Percentiles rank a stretch among this genome's conserved stretches.
These are phyloP conservation scores for Kodamaea neixiangensis DNA, from an alignment of 805 yeast genomes.

Conservation along the genomic window DNA sequence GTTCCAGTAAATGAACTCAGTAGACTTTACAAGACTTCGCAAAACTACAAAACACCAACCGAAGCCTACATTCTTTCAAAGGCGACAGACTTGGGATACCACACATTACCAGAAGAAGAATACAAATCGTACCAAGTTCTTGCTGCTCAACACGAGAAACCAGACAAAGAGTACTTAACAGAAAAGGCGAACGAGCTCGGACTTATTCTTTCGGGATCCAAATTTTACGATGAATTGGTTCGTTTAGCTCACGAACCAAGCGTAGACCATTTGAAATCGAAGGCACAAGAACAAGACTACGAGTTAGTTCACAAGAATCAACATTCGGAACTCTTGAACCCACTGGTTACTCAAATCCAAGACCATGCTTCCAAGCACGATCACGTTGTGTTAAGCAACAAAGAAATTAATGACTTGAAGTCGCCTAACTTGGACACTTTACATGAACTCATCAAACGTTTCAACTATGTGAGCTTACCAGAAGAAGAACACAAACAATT, in stretches of 20 bases:
- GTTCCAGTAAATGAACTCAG: slow-evolving; percentile 17
- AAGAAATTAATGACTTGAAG: slow-evolving; percentile 4
- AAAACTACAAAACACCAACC: slow-evolving; percentile 24
- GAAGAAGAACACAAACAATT: not conserved
- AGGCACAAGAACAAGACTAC: slow-evolving; percentile 20
- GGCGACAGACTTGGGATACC: slow-evolving; percentile 19
- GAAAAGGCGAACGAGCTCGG: slow-evolving; percentile 39
- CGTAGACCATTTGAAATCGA: slow-evolving; percentile 22
- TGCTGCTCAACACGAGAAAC: slow-evolving; percentile 32
- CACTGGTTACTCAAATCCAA: slow-evolving; percentile 13
- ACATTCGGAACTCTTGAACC: slow-evolving; percentile 11
- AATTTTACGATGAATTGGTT: slow-evolving; percentile 32
- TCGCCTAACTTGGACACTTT: slow-evolving; percentile 3
- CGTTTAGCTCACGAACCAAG: slow-evolving; percentile 27
- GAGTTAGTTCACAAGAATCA: slow-evolving; percentile 9
- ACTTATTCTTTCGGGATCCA: slow-evolving; percentile 29
- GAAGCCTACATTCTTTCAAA: slow-evolving; percentile 24
- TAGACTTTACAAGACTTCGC: slow-evolving; percentile 16
- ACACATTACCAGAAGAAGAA: slow-evolving; percentile 13
- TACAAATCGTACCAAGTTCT: slow-evolving; percentile 17
- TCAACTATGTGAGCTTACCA: not conserved
- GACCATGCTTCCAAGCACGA: slow-evolving; percentile 11
- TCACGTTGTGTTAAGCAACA: slow-evolving; percentile 7
- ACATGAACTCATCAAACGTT: not conserved
- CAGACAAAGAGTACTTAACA: slow-evolving; percentile 33